Base-by-base conservation (phyloP, 768 basidiomycete genomes). In the Kwoniella sp. region DNA sequence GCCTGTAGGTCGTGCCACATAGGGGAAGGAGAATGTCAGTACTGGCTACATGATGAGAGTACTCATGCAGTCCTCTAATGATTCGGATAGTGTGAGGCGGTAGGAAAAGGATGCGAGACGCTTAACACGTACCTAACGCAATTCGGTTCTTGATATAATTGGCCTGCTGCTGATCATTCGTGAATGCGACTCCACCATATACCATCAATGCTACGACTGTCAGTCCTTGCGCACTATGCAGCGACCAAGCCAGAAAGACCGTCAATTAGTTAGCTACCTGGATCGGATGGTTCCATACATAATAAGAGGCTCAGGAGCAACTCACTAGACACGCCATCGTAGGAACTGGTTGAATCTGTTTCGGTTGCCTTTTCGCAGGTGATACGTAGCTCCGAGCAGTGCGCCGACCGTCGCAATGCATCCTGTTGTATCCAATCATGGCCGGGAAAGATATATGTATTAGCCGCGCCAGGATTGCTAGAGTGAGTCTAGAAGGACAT, bases 161-260 rank as follows among this genome's bases (percentile, higher is more conserved):
- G n/a, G 53, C 60, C 29, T 69, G 55, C 50, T 75, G 71, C 54
- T 73, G 55, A 58, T 75, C 69, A 47, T 67, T 45, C 34, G 70
- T 73, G 22, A 71, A 60, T 26, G 74, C 74, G 15, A 73, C 69
- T 25, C 66, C 67, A 22, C 74, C 74, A 54, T 75, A 75, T 13
- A 67, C 67, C 29, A 79, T 73, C 64, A 76, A 72, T 11, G 77
- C 77, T 12, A 72, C 70, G n/a, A 80, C 75, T 4, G 79, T 80
- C n/a, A 73, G 53, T 8, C 74, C 76, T 70, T 80, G 79, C 13
- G 75, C 73, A 13, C 79, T 80, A 63, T 29, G 53, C 48, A 34
- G 20, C 1, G 23, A 28, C 25, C 29, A 13, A 29, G 20, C 30
- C 37, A 52, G 29, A 22, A 37, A 4, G 26, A 34, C 9, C 17